Percentiles rank a stretch among this genome's conserved stretches.
Conservation (phyloP, 139 green algal species). For the Chlamydomonas schloesseri region DNA sequence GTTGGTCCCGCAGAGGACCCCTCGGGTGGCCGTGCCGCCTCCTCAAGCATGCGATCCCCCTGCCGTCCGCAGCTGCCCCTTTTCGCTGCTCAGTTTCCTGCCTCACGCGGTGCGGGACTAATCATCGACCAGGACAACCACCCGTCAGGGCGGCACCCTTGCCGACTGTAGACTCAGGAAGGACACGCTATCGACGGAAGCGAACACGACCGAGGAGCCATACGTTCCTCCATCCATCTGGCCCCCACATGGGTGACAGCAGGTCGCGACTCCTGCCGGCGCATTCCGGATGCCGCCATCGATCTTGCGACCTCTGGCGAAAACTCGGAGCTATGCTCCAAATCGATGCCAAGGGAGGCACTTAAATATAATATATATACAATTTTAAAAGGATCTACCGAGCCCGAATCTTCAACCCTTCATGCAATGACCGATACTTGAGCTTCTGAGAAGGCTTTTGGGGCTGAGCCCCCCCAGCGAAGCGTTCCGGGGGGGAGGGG, state of each 20-base stretch:
- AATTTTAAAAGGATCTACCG: too few species aligned
- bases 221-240: neutral
- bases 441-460: too few species aligned
- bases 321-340: too few species aligned
- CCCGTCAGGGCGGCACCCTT: conserved; percentile 5
- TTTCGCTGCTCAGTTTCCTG: conserved; percentile 34
- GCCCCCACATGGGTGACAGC: conserved; percentile 20
- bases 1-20: conserved; percentile 20
- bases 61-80: conserved; percentile 26
- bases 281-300: neutral
- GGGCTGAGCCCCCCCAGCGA: too few species aligned
- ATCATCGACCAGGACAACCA: neutral
- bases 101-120: conserved; percentile 9
- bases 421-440: too few species aligned
- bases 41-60: conserved; percentile 30
- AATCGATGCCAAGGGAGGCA: too few species aligned
- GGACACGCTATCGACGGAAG: conserved; percentile 5
- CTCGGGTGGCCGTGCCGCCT: conserved; percentile 2
- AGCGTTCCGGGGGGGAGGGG: too few species aligned
- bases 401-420: too few species aligned
- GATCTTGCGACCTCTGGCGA: too few species aligned
- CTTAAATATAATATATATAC: too few species aligned
- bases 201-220: neutral
- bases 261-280: neutral
- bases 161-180: conserved; percentile 5